phyloP scores from a whole-genome alignment of 495 filamentous ascomycete species.

The Xanthoparmelia taractica region DNA sequence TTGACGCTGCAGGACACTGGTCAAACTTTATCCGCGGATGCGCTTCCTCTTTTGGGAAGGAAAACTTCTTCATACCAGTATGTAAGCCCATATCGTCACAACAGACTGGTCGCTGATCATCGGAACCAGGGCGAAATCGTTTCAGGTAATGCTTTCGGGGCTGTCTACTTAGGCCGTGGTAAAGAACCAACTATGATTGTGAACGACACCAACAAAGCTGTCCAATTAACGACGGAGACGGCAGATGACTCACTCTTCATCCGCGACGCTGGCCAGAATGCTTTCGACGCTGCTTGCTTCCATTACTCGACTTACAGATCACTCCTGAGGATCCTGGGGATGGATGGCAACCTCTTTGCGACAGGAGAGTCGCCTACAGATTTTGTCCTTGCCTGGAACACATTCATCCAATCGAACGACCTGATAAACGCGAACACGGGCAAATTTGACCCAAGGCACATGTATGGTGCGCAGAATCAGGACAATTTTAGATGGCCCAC shows the following conservation, averaged over 20 bases:
- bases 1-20: slow-evolving; percentile 41
- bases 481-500: slow-evolving; percentile 49
- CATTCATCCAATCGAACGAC: slow-evolving; percentile 40
- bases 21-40: slow-evolving; percentile 37
- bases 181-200: slow-evolving; percentile 30
- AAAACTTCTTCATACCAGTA: slow-evolving; percentile 40
- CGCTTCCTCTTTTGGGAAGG: slow-evolving; percentile 36
- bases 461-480: slow-evolving; percentile 46
- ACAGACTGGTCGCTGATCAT: background rate
- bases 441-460: slow-evolving; percentile 44
- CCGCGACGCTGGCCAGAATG: slow-evolving; percentile 30
- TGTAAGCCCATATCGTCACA: background rate
- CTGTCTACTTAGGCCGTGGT: slow-evolving; percentile 35
- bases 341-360: slow-evolving; percentile 41
- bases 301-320: slow-evolving; percentile 45
- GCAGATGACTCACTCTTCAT: slow-evolving; percentile 28
- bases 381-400: slow-evolving; percentile 40
- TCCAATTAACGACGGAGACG: slow-evolving; percentile 26
- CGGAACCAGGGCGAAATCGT: slow-evolving; percentile 35
- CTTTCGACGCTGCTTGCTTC: slow-evolving; percentile 42
- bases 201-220: slow-evolving; percentile 26
- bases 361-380: slow-evolving; percentile 37
- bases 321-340: slow-evolving; percentile 42
- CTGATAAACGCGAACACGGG: slow-evolving; percentile 44
- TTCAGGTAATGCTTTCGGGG: slow-evolving; percentile 32